Conservation (phyloP, 805 yeast species). For the Metahyphopichia silvanorum region DNA sequence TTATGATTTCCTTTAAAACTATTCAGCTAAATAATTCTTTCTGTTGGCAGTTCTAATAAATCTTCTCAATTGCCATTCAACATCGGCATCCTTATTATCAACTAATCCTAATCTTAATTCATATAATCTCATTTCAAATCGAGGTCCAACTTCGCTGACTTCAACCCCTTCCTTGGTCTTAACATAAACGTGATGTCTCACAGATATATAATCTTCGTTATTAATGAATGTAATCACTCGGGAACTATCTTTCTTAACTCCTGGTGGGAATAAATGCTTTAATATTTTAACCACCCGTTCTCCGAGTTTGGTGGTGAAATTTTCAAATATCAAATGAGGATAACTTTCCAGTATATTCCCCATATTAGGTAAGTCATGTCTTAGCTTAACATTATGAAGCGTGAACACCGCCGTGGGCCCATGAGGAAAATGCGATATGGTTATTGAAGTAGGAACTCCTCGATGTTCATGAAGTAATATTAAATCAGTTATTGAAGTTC, state of each 20-base stretch:
- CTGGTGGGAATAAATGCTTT: slow-evolving; percentile 93
- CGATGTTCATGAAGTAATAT: slow-evolving; percentile 91
- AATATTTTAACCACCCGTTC: slow-evolving; percentile 74
- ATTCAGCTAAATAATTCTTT: slow-evolving; percentile 68
- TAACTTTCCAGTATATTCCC: slow-evolving; percentile 90
- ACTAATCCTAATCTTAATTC: slow-evolving; percentile 86
- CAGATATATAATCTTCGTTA: slow-evolving; percentile 86
- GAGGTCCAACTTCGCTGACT: slow-evolving; percentile 95
- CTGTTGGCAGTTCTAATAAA: slow-evolving; percentile 94
- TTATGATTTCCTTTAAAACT: too few relatives aligned
- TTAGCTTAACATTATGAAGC: slow-evolving; percentile 86
- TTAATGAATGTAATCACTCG: slow-evolving; percentile 93
- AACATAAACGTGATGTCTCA: slow-evolving; percentile 93
- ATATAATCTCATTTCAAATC: slow-evolving; percentile 93
- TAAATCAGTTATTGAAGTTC: slow-evolving; percentile 80
- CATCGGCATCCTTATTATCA: slow-evolving; percentile 94
- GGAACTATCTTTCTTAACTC: slow-evolving; percentile 86
- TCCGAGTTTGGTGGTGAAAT: slow-evolving; percentile 79
- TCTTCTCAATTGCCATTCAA: slow-evolving; percentile 95
- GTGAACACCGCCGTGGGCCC: slow-evolving; percentile 97
- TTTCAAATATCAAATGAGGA: slow-evolving; percentile 93
- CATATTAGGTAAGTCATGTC: slow-evolving; percentile 84
- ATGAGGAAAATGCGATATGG: slow-evolving; percentile 93
- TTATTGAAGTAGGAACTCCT: slow-evolving; percentile 94
- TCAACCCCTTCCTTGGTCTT: slow-evolving; percentile 86